Base-by-base conservation (phyloP, 768 basidiomycete genomes). In the Tylopilus sp. region DNA sequence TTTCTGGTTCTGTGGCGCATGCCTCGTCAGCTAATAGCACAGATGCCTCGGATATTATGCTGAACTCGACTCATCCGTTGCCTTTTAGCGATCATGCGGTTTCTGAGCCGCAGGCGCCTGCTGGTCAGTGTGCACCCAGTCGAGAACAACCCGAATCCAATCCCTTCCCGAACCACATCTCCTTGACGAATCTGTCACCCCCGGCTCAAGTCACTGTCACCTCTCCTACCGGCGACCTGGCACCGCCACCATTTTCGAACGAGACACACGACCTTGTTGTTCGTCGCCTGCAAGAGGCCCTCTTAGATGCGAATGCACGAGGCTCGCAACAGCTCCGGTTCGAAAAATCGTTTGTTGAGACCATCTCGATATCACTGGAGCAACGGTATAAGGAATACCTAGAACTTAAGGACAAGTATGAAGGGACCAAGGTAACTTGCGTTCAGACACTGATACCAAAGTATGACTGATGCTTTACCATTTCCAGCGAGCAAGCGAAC, bases 401-500 rank as follows among this genome's bases (percentile, higher is more conserved):
- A 30, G 79, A 82, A 41, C 72, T 97, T 61, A 91, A 86, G 65
- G 76, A 70, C 49, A 89, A 82, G 67, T 80, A 95, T 54, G 91
- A 94, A 64, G 86, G 87, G 10, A 83, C 90, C 66, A 91, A 94
- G 81, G 95, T 95, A 57, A 80, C 68, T n/a, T 22, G 3, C 18
- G 42, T 13, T 46, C 25, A 18, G 33, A 36, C 44, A 6, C 48
- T 46, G 25, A 26, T 31, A 13, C 36, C 33, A 39, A n/a, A 10
- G 22, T 10, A 31, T 31, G 30, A 31, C 26, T 40, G 22, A 51
- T 6, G 44, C 40, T 40, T 42, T 41, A 35, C 50, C 42, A 39
- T 47, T 43, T 47, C 17, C 64, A 99, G 95, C 78, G 95, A 44
- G 84, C 89, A 43, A 97, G 92, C 64, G 88, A 89, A 57, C 89